Evolutionary conservation across 192 early-diverging fungal species (phyloP).

Genomic region (Entomortierella chlamydospora): DNA sequence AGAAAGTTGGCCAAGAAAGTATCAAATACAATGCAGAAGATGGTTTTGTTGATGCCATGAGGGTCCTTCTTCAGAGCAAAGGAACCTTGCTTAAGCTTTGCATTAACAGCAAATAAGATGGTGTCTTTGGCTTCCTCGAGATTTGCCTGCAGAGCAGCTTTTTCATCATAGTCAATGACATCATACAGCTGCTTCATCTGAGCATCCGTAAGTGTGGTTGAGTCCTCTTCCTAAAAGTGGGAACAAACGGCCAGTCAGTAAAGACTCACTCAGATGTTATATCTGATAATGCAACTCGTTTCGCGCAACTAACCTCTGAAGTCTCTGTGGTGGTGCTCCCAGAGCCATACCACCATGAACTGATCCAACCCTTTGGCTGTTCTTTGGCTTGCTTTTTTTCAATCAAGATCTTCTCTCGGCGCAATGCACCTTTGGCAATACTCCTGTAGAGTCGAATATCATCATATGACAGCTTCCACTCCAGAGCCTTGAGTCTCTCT

Average conservation of each 20-base stretch:
- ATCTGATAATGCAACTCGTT: background rate
- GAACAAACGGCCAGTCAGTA: background rate
- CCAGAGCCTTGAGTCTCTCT: constrained; percentile 71
- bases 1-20: constrained; percentile 67
- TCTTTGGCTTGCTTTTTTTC: constrained; percentile 54
- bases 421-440: constrained; percentile 76
- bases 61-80: constrained; percentile 78
- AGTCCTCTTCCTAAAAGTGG: constrained; percentile 38
- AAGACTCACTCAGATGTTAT: background rate
- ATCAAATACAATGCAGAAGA: constrained; percentile 73
- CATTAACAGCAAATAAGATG: constrained; percentile 70
- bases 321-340: background rate
- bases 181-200: constrained; percentile 93
- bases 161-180: constrained; percentile 94
- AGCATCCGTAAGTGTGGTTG: constrained; percentile 75
- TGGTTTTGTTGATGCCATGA: constrained; percentile 50
- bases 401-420: constrained; percentile 78
- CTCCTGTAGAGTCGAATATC: constrained; percentile 91
- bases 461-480: constrained; percentile 84
- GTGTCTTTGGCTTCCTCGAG: constrained; percentile 75
- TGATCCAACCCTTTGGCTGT: constrained; percentile 64
- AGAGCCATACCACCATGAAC: constrained; percentile 56
- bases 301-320: constrained; percentile 2
- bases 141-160: constrained; percentile 64
- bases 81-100: constrained; percentile 81